A percentile compares a stretch with the other conserved stretches of the same genome.
phyloP scores from a whole-genome alignment of 202 grass and related monocot genomes.

The Digitaria exilis region DNA sequence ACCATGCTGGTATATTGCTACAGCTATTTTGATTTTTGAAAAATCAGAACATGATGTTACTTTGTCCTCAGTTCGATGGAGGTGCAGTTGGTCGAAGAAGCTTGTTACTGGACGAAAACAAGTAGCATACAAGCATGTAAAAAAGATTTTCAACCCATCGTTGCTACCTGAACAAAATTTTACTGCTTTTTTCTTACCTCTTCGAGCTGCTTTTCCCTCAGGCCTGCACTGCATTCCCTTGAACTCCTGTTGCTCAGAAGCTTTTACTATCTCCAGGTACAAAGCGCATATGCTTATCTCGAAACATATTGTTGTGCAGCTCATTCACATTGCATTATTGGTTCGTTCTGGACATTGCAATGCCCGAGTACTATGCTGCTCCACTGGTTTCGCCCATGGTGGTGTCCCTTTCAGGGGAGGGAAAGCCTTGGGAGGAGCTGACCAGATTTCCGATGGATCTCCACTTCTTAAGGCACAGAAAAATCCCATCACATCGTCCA shows the following conservation, averaged over 20 bases:
- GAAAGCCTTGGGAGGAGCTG: too few species aligned
- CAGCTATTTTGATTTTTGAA: neutral
- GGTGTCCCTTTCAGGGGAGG: too few species aligned
- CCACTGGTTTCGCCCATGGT: too few species aligned
- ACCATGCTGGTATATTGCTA: too few species aligned
- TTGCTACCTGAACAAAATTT: neutral
- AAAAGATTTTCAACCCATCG: neutral
- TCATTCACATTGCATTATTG: neutral
- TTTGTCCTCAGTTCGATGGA: neutral
- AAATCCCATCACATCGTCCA: too few species aligned
- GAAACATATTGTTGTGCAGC: neutral
- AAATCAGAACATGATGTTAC: neutral
- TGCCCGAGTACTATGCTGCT: too few species aligned
- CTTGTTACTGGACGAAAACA: neutral
- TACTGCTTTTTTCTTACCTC: neutral
- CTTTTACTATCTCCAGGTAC: neutral
- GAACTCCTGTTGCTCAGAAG: neutral
- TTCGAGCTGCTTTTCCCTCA: neutral
- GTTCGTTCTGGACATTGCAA: slow-evolving; percentile 8
- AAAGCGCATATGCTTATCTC: neutral
- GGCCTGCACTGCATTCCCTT: neutral
- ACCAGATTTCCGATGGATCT: too few species aligned
- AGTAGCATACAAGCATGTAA: neutral
- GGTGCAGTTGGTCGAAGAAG: too few species aligned
- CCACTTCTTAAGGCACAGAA: too few species aligned